Evolutionary conservation across 352 stramenopile genomes (phyloP).

Genomic region (Nothophytophthora sp.): DNA sequence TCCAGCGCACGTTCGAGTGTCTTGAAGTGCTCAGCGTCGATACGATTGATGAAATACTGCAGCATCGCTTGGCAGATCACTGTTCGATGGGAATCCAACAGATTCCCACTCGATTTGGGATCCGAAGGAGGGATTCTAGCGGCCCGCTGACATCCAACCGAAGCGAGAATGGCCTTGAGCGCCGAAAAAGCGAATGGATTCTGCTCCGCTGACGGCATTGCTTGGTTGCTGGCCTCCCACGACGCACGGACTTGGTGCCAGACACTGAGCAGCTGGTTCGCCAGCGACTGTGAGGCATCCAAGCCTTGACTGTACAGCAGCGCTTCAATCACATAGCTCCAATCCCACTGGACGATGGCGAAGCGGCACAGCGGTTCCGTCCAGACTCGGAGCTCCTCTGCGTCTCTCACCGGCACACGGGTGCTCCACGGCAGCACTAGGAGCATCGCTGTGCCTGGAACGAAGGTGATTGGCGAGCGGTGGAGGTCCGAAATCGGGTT

Average conservation of each 20-base stretch:
- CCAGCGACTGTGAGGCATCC: neutral
- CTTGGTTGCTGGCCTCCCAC: neutral
- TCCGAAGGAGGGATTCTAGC: neutral
- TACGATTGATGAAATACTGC: slow-evolving; percentile 18
- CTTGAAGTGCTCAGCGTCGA: slow-evolving; percentile 9
- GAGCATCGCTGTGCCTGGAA: slow-evolving; percentile 37
- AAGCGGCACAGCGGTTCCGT: slow-evolving; percentile 33
- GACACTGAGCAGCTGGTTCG: slow-evolving; percentile 23
- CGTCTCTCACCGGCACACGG: neutral
- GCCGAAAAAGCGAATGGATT: slow-evolving; percentile 16
- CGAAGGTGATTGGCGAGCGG: slow-evolving; percentile 29
- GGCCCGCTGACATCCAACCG: neutral
- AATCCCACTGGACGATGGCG: slow-evolving; percentile 25
- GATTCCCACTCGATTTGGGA: neutral
- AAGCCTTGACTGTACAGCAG: slow-evolving; percentile 32
- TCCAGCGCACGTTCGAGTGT: slow-evolving; percentile 2
- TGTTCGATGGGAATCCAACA: neutral
- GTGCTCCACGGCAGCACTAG: slow-evolving; percentile 14
- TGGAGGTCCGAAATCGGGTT: slow-evolving; percentile 30
- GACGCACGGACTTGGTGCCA: slow-evolving; percentile 19
- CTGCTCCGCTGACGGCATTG: neutral
- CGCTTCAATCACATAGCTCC: slow-evolving; percentile 32
- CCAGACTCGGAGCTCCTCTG: slow-evolving; percentile 13
- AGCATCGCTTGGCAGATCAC: slow-evolving; percentile 6
- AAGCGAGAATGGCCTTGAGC: slow-evolving; percentile 9